A percentile compares a stretch with the other conserved stretches of the same genome.
Evolutionary conservation across 768 basidiomycete genomes (phyloP).

Genomic region (Stropharia rugosoannulata): DNA sequence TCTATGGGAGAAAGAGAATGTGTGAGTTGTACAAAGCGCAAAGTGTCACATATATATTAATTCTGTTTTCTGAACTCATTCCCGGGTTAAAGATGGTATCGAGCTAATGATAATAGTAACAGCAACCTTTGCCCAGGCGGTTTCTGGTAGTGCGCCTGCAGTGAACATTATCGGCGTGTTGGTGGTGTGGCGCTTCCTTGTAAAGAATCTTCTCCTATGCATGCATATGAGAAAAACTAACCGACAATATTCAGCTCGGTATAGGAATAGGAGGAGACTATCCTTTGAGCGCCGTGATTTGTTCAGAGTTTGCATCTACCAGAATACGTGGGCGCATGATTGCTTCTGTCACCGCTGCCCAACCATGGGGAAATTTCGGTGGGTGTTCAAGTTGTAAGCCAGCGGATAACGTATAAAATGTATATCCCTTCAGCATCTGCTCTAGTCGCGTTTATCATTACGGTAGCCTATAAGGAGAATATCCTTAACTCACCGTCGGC

Average conservation of each 20-base stretch:
- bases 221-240: neutral
- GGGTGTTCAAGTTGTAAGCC: conserved; percentile 17
- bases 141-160: conserved; percentile 66
- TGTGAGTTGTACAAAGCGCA: conserved; percentile 45
- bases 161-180: conserved; percentile 74
- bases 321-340: conserved; percentile 81
- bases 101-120: conserved; percentile 83
- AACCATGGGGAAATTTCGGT: conserved; percentile 89
- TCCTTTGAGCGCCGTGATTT: conserved; percentile 83
- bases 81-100: conserved; percentile 48
- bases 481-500: conserved; percentile 41
- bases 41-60: neutral
- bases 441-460: conserved; percentile 62
- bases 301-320: conserved; percentile 84
- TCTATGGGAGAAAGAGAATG: conserved; percentile 79
- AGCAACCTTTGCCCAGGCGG: conserved; percentile 75
- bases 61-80: neutral
- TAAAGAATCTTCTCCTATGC: conserved; percentile 19
- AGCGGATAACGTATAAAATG: neutral
- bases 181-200: conserved; percentile 81
- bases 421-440: conserved; percentile 47
- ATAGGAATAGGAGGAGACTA: conserved; percentile 94
- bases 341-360: conserved; percentile 83
- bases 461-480: conserved; percentile 63
- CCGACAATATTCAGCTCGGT: conserved; percentile 49